These are phyloP conservation scores for Vanrija sp. DNA, from an alignment of 1,284 basidiomycete species.

Conservation along the genomic window DNA sequence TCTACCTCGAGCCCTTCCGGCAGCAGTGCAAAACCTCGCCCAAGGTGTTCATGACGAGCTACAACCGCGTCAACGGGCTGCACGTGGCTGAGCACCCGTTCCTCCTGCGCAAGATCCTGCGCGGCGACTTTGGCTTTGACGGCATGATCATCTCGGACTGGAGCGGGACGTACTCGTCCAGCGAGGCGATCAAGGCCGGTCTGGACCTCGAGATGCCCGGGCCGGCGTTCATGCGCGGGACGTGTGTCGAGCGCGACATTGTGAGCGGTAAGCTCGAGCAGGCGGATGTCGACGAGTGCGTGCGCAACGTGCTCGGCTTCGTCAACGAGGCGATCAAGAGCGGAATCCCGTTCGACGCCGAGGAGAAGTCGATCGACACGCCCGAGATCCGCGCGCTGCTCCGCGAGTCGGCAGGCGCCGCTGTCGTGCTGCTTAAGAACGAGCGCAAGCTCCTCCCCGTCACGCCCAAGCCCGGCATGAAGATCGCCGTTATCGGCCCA, in stretches of 20 bases:
- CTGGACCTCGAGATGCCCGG: conserved; percentile 63
- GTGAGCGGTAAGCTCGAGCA: conserved; percentile 61
- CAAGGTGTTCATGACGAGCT: conserved; percentile 43
- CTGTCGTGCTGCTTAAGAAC: conserved; percentile 73
- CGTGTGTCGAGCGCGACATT: conserved; percentile 53
- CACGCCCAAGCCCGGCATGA: conserved; percentile 53
- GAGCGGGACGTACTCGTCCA: conserved; percentile 67
- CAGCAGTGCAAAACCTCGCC: conserved; percentile 59
- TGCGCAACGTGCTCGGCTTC: conserved; percentile 42
- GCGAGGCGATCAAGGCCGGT: conserved; percentile 64
- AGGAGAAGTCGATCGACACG: conserved; percentile 44
- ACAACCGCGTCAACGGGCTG: conserved; percentile 61
- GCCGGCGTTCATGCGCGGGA: conserved; percentile 33
- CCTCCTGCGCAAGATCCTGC: conserved; percentile 62
- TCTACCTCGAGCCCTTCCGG: conserved; percentile 80
- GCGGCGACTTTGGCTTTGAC: conserved; percentile 51
- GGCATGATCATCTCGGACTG: conserved; percentile 20
- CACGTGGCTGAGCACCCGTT: conserved; percentile 66
- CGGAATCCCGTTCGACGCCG: conserved; percentile 38
- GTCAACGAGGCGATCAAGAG: conserved; percentile 24
- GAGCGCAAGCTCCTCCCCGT: conserved; percentile 61
- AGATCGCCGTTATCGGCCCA: conserved; percentile 69
- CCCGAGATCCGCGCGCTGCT: conserved; percentile 52
- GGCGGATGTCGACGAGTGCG: conserved; percentile 65
- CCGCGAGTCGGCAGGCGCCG: conserved; percentile 60